Base-by-base conservation (phyloP, 2,329 filamentous ascomycete genomes). In the Calonectria honghensis region DNA sequence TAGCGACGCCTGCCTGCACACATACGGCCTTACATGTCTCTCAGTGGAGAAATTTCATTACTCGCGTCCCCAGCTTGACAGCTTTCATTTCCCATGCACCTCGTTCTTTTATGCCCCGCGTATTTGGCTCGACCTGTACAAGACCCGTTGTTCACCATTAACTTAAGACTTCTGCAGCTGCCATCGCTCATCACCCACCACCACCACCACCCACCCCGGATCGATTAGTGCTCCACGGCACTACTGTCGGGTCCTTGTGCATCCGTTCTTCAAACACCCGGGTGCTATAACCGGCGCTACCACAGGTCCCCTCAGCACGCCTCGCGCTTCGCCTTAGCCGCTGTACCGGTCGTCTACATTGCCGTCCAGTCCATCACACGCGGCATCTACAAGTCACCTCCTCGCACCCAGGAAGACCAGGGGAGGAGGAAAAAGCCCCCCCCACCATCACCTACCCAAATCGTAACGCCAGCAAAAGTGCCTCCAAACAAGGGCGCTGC, bases 401-500 rank as follows among this genome's bases (percentile, higher is more conserved):
- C 20, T 70, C 32, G 50, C 57, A 32, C 54, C 54, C 32, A n/a
- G n/a, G 41, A 4, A 10, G 54, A 27, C 54, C 54, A 59, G 54
- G 32, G 54, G 54, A 59, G 29, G 51, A 54, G 6, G n/a, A 57
- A 65, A n/a, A 27, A 48, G 31, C 20, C n/a, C 68, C 68, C 59
- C 68, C 57, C 68, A 70, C 68, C 54, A 70, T 31, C 31, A 63
- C 39, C 31, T 45, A 57, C 67, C 54, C 52, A 39, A 70, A 51
- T 51, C 59, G 68, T 63, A 70, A 70, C 54, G 41, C 41, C 13
- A 70, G 50, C 68, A 70, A 70, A 70, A 70, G 68, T 70, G 68
- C 68, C 68, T 51, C 68, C n/a, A 41, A 20, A 24, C 68, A 70
- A 64, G 66, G 66, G 39, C 66, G 54, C 39, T 16, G 10, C 37